Conservation (phyloP, 306 rosid genomes). For the Glycine soja region DNA sequence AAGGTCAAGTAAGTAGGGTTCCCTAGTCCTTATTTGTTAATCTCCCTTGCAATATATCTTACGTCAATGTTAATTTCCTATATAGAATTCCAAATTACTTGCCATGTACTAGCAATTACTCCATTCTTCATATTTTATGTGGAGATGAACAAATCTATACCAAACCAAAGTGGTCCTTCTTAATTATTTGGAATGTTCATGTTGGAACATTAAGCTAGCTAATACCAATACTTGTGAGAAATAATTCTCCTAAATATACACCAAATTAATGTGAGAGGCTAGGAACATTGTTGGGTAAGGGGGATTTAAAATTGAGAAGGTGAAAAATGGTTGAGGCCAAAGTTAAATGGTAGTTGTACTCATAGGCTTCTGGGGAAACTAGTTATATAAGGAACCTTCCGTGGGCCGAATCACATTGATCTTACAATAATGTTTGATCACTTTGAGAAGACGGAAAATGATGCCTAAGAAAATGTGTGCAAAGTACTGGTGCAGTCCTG, state of each 20-base stretch:
- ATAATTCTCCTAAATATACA: too few species aligned
- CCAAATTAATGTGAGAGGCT: too few species aligned
- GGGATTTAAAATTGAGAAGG: neutral
- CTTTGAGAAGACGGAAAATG: conserved; percentile 52
- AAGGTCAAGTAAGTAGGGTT: conserved; percentile 21
- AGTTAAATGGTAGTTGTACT: conserved; percentile 22
- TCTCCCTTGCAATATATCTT: conserved; percentile 2
- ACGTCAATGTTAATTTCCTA: conserved; percentile 27
- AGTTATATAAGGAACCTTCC: conserved; percentile 47
- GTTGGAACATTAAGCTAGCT: neutral
- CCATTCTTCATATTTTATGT: neutral
- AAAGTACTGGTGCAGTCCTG: conserved; percentile 35
- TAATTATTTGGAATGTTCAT: neutral
- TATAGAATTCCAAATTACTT: neutral
- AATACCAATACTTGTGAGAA: too few species aligned
- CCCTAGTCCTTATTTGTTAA: conserved; percentile 2
- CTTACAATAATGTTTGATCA: conserved; percentile 51
- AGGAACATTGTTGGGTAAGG: too few species aligned
- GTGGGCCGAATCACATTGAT: conserved; percentile 43
- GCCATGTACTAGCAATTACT: neutral
- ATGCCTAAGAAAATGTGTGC: conserved; percentile 44
- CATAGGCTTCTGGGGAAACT: conserved; percentile 37
- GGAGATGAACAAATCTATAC: conserved; percentile 13
- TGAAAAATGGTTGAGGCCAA: conserved; percentile 10
- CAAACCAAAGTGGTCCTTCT: neutral